Percentiles rank a stretch among this genome's conserved stretches.
Conservation (phyloP, 805 yeast species). For the Cyberlindnera veronae region DNA sequence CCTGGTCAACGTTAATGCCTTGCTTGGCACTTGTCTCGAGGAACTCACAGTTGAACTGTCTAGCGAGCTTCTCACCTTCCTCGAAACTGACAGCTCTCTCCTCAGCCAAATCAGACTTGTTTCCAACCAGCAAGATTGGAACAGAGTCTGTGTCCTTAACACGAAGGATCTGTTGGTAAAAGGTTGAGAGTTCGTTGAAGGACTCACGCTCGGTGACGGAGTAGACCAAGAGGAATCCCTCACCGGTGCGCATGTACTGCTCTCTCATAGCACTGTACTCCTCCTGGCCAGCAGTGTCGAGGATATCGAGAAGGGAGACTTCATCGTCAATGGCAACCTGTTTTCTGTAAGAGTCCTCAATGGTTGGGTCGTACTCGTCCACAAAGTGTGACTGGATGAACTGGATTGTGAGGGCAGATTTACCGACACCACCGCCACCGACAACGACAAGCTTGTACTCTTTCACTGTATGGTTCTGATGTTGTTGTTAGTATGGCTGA, state of each 20-base stretch:
- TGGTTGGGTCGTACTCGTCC: slow-evolving; percentile 97
- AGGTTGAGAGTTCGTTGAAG: slow-evolving; percentile 78
- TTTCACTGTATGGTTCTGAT: slow-evolving; percentile 39
- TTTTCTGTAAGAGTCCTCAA: slow-evolving; percentile 88
- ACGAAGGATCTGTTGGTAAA: slow-evolving; percentile 73
- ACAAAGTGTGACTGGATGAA: slow-evolving; percentile 92
- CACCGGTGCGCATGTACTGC: slow-evolving; percentile 94
- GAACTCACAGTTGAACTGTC: slow-evolving; percentile 65
- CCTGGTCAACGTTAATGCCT: slow-evolving; percentile 84
- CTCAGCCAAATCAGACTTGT: slow-evolving; percentile 70
- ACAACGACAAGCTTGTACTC: slow-evolving; percentile 94
- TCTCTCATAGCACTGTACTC: slow-evolving; percentile 93
- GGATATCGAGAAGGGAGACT: slow-evolving; percentile 75
- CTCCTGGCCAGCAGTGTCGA: slow-evolving; percentile 98
- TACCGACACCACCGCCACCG: slow-evolving; percentile 99
- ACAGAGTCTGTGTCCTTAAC: slow-evolving; percentile 75
- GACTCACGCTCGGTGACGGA: slow-evolving; percentile 82
- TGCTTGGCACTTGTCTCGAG: slow-evolving; percentile 93
- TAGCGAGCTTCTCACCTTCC: slow-evolving; percentile 62
- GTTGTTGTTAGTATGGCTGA: background rate
- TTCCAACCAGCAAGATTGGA: slow-evolving; percentile 78
- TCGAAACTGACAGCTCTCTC: slow-evolving; percentile 71
- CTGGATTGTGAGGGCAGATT: slow-evolving; percentile 93
- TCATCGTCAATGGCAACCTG: slow-evolving; percentile 81
- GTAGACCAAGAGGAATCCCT: slow-evolving; percentile 87